Evolutionary conservation across 2,329 filamentous ascomycete species (phyloP), one percentile per base, ranked within the genome.

Genomic region (Fusarium nematophilum): DNA sequence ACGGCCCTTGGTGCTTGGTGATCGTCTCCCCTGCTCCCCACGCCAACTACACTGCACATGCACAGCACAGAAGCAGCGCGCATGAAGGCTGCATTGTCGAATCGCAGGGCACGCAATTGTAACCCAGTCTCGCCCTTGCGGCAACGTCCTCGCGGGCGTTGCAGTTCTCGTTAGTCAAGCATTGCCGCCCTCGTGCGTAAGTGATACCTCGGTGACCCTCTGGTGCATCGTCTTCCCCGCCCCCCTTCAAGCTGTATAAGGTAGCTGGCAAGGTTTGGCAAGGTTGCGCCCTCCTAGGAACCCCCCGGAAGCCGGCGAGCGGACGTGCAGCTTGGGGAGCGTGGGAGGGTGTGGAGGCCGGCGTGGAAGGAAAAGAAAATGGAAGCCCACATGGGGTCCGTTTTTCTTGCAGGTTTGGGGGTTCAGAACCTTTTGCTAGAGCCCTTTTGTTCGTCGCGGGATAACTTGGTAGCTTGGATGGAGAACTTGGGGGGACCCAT

Each of bases 131-230:
- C n/a, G 29, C 37, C 48, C 21, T 27, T 21, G 15, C 47, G 30
- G 38, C 49, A 46, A 39, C 27, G 46, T 26, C 47, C 36, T 33
- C 34, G 18, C 17, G 25, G 33, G 31, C 30, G 36, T 27, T 34
- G 34, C 31, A 54, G 52, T 62, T 59, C 48, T 33, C 36, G 31
- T 66, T 66, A 65, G 64, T 66, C 64, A 64, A 54, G 53, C 44
- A 52, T 62, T 62, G 39, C 37, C 38, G 30, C 44, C 46, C 47
- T 49, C 30, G 47, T 62, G 54, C 34, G 47, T 66, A 62, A 65
- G 40, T 54, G 30, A 45, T 56, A 49, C 47, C 36, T 59, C 53
- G 48, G 10, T 40, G 25, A 44, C 49, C 37, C 30, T 47, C 36
- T 30, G 46, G 33, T 25, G 36, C 42, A 31, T 44, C 26, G 14